Evolutionary conservation across 306 rosid genomes (phyloP).

Genomic region (Vachellia collinsii): DNA sequence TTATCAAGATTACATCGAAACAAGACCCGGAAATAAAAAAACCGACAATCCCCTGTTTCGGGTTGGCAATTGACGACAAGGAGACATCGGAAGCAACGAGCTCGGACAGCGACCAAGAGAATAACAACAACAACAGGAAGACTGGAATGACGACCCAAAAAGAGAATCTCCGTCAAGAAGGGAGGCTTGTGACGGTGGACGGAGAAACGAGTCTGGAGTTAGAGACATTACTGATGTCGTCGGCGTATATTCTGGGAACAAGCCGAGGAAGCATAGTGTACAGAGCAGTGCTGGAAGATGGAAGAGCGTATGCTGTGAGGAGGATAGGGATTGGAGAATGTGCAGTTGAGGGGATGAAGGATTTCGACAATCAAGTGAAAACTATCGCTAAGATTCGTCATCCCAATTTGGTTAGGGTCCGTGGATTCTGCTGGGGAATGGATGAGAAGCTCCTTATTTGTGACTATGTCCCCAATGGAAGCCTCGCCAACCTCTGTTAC

Average conservation of each 20-base stretch:
- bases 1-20: not conserved
- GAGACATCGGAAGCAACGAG: slow-evolving; percentile 73
- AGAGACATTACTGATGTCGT: slow-evolving; percentile 78
- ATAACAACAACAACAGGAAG: not conserved
- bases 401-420: slow-evolving; percentile 70
- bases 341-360: slow-evolving; percentile 64
- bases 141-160: slow-evolving; percentile 5
- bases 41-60: slow-evolving; percentile 52
- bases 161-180: slow-evolving; percentile 39
- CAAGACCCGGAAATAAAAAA: slow-evolving; percentile 31
- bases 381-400: slow-evolving; percentile 74
- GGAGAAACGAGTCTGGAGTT: slow-evolving; percentile 72
- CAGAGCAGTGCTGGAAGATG: slow-evolving; percentile 83
- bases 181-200: slow-evolving; percentile 66
- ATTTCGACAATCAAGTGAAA: slow-evolving; percentile 72
- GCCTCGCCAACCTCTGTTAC: slow-evolving; percentile 53
- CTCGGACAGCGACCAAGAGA: slow-evolving; percentile 69
- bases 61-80: slow-evolving; percentile 62
- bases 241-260: slow-evolving; percentile 79
- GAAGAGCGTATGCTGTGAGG: slow-evolving; percentile 76
- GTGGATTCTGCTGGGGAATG: slow-evolving; percentile 79
- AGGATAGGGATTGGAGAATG: slow-evolving; percentile 83
- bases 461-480: slow-evolving; percentile 75
- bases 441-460: slow-evolving; percentile 83
- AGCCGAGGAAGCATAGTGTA: slow-evolving; percentile 78